Percentiles rank a stretch among this genome's conserved stretches.
These are phyloP conservation scores for Neurospora sp. DNA, from an alignment of 495 filamentous ascomycete genomes.

Conservation along the genomic window DNA sequence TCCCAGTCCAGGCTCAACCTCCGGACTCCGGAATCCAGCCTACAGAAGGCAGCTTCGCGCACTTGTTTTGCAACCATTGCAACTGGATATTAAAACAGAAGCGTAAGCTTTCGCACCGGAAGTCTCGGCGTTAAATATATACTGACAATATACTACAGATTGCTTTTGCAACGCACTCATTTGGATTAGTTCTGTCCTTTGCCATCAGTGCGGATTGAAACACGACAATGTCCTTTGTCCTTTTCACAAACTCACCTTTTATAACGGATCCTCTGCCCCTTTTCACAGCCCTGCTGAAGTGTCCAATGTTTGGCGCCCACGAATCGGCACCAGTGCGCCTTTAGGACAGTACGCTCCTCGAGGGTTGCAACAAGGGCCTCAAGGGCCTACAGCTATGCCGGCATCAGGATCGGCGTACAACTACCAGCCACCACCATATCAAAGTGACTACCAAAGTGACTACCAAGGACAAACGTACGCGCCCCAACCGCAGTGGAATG, in stretches of 20 bases:
- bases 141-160: neutral
- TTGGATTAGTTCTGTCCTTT: neutral
- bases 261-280: neutral
- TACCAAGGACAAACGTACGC: neutral
- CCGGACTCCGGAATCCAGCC: neutral
- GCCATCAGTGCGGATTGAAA: neutral
- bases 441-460: neutral
- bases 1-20: neutral
- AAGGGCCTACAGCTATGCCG: neutral
- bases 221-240: neutral
- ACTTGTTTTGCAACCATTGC: neutral
- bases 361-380: neutral
- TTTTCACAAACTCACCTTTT: neutral
- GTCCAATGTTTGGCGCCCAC: neutral
- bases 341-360: neutral
- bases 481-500: neutral
- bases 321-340: neutral
- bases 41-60: neutral
- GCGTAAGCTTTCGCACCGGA: neutral
- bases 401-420: neutral
- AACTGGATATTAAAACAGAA: neutral
- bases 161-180: neutral
- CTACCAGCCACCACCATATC: neutral
- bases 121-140: neutral
- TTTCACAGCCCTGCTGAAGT: neutral